Evolutionary conservation across 306 rosid genomes (phyloP).

Genomic region (Prunus armeniaca): DNA sequence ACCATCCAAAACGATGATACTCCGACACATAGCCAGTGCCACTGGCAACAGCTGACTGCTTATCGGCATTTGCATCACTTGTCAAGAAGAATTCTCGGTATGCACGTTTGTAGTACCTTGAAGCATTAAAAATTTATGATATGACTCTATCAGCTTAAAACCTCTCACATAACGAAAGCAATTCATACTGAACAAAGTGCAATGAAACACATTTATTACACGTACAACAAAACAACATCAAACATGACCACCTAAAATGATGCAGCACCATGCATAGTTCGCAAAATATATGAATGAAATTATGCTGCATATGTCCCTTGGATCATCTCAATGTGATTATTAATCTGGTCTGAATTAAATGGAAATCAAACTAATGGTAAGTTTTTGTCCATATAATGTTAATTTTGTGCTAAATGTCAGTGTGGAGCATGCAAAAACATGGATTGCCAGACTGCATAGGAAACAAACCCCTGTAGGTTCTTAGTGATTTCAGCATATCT

Average conservation of each 20-base stretch:
- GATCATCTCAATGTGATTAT: background rate
- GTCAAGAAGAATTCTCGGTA: slow-evolving; percentile 74
- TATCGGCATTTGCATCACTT: slow-evolving; percentile 50
- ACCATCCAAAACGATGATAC: slow-evolving; percentile 97
- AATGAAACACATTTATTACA: background rate
- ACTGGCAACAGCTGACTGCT: slow-evolving; percentile 30
- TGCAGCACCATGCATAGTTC: background rate
- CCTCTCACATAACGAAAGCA: background rate
- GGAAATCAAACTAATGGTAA: background rate
- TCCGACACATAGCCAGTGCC: slow-evolving; percentile 52
- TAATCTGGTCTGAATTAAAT: background rate
- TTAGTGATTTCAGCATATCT: background rate
- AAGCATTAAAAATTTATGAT: slow-evolving; percentile 23
- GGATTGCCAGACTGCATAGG: background rate
- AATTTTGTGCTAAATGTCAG: background rate
- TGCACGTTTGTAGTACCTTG: slow-evolving; percentile 82
- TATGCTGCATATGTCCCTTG: background rate
- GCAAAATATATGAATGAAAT: background rate
- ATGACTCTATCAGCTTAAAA: background rate
- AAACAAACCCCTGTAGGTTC: background rate
- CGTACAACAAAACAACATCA: background rate
- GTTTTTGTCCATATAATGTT: background rate
- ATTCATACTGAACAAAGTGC: background rate
- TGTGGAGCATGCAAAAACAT: background rate
- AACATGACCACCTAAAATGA: background rate